Evolutionary conservation across 2,329 filamentous ascomycete genomes (phyloP), one percentile per base, ranked within the genome.

Genomic region (Penicillium griseofulvum): DNA sequence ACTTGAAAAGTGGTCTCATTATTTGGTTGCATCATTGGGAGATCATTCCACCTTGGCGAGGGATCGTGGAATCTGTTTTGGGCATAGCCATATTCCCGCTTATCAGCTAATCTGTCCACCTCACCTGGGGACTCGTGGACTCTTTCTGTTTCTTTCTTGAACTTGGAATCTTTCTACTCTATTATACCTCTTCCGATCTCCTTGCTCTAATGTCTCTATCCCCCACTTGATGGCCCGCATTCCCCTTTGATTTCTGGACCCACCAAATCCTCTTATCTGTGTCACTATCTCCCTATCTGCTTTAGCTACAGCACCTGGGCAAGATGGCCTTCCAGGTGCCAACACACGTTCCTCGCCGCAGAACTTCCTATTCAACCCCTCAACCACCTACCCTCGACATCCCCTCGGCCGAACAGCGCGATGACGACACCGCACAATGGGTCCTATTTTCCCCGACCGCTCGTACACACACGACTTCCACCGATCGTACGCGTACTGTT

Each of bases 341-440:
- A 57, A 66, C 70, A 8, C 73, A 74, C 53, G 68, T 64, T 37
- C 65, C 71, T 39, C 69, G 65, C 45, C 71, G 68, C 52, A 68
- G 68, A 55, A 68, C 67, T 22, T 70, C 71, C 26, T 72, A 73
- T 47, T 65, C 71, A 6, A 55, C 63, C 17, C 56, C 69, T 2
- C 68, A 64, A 49, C 63, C 60, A 9, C 60, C 63, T n/a, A 64
- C 67, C 2, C 61, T 72, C 24, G 65, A 72, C 36, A 59, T 66
- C 36, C 61, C 68, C 37, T 53, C 64, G 9, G 53, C 63, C 9
- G 66, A 78, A 61, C 74, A 78, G 19, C 69, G 76, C 41, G 76
- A 85, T 56, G 85, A 89, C 58, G 88, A 92, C 62, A 88, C 90
- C 12, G 88, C 94, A 74, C 93, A 96, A 83, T 99, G 94, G 94